A percentile compares a stretch with the other conserved stretches of the same genome.
phyloP scores from a whole-genome alignment of 2,329 filamentous ascomycete genomes.

The Teratosphaeria nubilosa region DNA sequence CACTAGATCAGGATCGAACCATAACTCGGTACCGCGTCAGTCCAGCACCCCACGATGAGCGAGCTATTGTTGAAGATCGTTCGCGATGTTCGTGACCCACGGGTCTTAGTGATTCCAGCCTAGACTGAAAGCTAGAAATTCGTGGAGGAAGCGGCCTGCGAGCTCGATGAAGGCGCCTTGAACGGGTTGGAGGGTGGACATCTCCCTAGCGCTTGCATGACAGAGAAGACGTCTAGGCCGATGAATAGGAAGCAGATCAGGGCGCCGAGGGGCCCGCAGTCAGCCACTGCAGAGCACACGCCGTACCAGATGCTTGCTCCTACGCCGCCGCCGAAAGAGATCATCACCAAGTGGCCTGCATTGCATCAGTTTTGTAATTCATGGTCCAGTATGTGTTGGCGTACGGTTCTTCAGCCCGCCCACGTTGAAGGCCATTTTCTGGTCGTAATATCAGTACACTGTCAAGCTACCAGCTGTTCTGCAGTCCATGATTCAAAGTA shows the following conservation, averaged over 20 bases:
- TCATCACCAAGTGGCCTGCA: constrained; percentile 8
- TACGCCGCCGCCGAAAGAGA: constrained; percentile 9
- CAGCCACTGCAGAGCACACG: constrained; percentile 5
- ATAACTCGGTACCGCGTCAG: constrained; percentile 5
- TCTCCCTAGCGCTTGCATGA: constrained; percentile 10
- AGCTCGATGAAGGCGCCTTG: constrained; percentile 9
- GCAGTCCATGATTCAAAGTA: not conserved
- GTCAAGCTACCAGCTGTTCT: not conserved
- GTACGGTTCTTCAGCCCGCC: not conserved
- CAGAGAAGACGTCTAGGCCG: constrained; percentile 9
- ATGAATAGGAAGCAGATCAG: constrained; percentile 9
- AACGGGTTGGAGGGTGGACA: constrained; percentile 7
- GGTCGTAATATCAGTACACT: not conserved
- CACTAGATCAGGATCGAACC: constrained; percentile 9
- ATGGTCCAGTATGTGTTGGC: not conserved
- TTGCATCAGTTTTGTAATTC: not conserved
- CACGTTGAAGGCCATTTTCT: not conserved
- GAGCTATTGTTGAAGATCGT: constrained; percentile 7
- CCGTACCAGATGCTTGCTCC: constrained; percentile 10
- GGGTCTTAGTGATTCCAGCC: constrained; percentile 10
- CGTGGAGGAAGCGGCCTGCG: constrained; percentile 8
- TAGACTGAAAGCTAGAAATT: constrained; percentile 7
- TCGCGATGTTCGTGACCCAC: constrained; percentile 10
- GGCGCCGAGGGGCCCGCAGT: constrained; percentile 8
- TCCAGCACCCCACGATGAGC: constrained; percentile 10